phyloP scores from a whole-genome alignment of 2,329 filamentous ascomycete genomes.

The Fusarium staphyleae region DNA sequence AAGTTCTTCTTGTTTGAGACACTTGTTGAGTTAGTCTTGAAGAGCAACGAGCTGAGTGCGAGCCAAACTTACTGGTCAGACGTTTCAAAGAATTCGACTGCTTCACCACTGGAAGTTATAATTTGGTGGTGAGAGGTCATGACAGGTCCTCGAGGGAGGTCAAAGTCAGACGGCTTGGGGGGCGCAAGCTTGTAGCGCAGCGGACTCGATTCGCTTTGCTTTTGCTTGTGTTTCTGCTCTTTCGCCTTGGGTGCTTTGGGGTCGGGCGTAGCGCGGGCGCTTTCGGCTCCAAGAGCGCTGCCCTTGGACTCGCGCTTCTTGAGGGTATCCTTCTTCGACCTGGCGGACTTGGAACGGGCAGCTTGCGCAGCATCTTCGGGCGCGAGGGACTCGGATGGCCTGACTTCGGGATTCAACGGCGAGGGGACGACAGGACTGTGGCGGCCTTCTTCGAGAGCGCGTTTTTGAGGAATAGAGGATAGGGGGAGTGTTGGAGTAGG shows the following conservation, averaged over 20 bases:
- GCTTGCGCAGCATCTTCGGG: conserved; percentile 54
- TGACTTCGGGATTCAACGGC: conserved; percentile 74
- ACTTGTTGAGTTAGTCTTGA: conserved; percentile 44
- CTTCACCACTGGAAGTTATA: conserved; percentile 56
- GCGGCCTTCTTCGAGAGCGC: conserved; percentile 68
- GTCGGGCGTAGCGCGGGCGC: conserved; percentile 64
- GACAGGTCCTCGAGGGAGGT: conserved; percentile 63
- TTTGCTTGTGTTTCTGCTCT: conserved; percentile 44
- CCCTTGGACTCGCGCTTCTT: conserved; percentile 73
- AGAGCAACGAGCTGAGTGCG: background rate
- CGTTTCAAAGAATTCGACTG: conserved; percentile 67
- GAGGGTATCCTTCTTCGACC: conserved; percentile 70
- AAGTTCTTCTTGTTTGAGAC: conserved; percentile 76
- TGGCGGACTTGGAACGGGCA: conserved; percentile 49
- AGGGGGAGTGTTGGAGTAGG: conserved; percentile 49
- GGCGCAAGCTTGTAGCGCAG: conserved; percentile 70
- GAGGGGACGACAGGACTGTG: conserved; percentile 76
- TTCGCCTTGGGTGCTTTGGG: conserved; percentile 51
- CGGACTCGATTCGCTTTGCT: conserved; percentile 57
- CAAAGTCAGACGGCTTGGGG: conserved; percentile 68
- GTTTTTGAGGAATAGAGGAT: conserved; percentile 68
- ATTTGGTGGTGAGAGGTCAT: conserved; percentile 64
- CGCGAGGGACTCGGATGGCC: conserved; percentile 47
- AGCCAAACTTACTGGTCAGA: conserved; percentile 65
- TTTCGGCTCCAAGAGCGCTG: conserved; percentile 51